Conservation (phyloP, 768 basidiomycete species). For the Mycena latifolia region DNA sequence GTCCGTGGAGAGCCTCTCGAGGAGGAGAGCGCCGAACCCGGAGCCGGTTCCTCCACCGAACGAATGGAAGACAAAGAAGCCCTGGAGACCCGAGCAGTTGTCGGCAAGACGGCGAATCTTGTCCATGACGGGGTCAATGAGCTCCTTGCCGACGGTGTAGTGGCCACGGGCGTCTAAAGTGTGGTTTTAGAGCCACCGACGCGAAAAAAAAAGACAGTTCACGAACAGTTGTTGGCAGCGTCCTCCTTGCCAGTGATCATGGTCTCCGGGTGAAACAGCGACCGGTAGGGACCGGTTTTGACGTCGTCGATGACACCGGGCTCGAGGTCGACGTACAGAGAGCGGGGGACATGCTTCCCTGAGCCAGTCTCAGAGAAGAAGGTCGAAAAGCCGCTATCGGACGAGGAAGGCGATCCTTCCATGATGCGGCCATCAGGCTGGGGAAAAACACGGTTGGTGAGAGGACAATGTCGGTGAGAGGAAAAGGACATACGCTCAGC, state of each 20-base stretch:
- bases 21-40: slow-evolving; percentile 96
- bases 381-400: slow-evolving; percentile 93
- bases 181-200: slow-evolving; percentile 33
- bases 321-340: slow-evolving; percentile 96
- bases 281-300: slow-evolving; percentile 90
- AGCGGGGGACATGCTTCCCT: slow-evolving; percentile 96
- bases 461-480: slow-evolving; percentile 15
- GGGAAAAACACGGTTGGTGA: slow-evolving; percentile 33
- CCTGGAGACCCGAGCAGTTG: slow-evolving; percentile 98
- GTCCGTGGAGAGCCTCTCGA: slow-evolving; percentile 97
- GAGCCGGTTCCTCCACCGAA: slow-evolving; percentile 99
- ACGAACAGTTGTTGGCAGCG: slow-evolving; percentile 97
- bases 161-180: slow-evolving; percentile 94
- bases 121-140: slow-evolving; percentile 97
- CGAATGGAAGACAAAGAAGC: slow-evolving; percentile 99
- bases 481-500: slow-evolving; percentile 76
- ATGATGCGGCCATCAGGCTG: slow-evolving; percentile 93
- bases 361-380: slow-evolving; percentile 97
- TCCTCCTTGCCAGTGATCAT: slow-evolving; percentile 99
- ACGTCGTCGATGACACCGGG: slow-evolving; percentile 97
- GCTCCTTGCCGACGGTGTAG: slow-evolving; percentile 99
- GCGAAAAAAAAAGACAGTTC: slow-evolving; percentile 32
- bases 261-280: slow-evolving; percentile 97
- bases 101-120: slow-evolving; percentile 96
- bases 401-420: slow-evolving; percentile 74